Evolutionary conservation across 441 rosid species (phyloP).

Genomic region (Erysimum cheiri): DNA sequence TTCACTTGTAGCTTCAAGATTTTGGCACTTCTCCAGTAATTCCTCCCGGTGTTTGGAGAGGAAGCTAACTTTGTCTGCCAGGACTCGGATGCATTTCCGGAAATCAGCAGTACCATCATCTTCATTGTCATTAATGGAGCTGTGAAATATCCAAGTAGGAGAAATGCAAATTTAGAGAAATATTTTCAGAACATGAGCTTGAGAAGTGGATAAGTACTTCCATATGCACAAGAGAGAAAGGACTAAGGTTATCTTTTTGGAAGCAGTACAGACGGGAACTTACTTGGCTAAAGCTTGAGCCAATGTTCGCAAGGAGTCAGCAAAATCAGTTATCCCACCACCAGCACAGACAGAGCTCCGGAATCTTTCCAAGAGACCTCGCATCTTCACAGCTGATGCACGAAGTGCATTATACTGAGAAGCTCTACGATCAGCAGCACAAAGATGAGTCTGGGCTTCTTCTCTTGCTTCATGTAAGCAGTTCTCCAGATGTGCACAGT

Average conservation of each 20-base stretch:
- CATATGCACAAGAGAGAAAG: not conserved
- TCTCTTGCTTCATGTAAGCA: slow-evolving; percentile 98
- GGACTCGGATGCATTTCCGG: slow-evolving; percentile 73
- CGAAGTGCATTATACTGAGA: slow-evolving; percentile 84
- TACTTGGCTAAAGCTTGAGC: slow-evolving; percentile 93
- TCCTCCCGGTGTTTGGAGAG: slow-evolving; percentile 79
- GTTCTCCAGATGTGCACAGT: slow-evolving; percentile 97
- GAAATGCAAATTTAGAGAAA: slow-evolving; percentile 34
- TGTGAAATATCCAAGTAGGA: slow-evolving; percentile 49
- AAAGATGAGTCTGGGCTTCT: slow-evolving; percentile 96
- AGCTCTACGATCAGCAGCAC: slow-evolving; percentile 93
- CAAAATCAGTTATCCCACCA: slow-evolving; percentile 75
- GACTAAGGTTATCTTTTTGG: slow-evolving; percentile 8
- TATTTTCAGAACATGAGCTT: slow-evolving; percentile 26
- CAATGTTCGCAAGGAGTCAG: slow-evolving; percentile 73
- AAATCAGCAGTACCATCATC: slow-evolving; percentile 77
- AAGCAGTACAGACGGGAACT: slow-evolving; percentile 46
- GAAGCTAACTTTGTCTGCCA: slow-evolving; percentile 82
- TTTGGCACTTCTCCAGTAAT: slow-evolving; percentile 73
- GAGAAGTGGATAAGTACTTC: not conserved
- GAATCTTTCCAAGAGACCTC: slow-evolving; percentile 84
- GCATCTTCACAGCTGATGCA: slow-evolving; percentile 89
- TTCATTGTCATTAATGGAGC: slow-evolving; percentile 72
- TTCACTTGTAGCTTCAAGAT: slow-evolving; percentile 75
- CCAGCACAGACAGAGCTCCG: slow-evolving; percentile 64